A percentile compares a stretch with the other conserved stretches of the same genome.
phyloP scores from a whole-genome alignment of 2,329 filamentous ascomycete species.

The Ilyonectria destructans region DNA sequence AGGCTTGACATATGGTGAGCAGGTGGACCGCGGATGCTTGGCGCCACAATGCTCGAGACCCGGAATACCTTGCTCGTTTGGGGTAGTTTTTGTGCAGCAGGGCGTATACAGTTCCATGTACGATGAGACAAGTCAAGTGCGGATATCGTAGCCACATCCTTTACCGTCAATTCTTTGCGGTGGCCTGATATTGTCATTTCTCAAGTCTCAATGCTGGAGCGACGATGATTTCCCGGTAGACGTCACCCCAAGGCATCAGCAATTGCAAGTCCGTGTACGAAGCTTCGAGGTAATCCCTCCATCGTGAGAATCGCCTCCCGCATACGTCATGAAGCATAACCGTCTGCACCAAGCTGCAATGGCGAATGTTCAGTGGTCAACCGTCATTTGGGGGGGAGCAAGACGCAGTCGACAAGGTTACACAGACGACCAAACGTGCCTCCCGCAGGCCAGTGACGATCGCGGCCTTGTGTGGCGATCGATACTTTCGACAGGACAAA shows the following conservation, averaged over 20 bases:
- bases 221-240: background rate
- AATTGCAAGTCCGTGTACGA: slow-evolving; percentile 10
- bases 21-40: slow-evolving; percentile 5
- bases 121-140: background rate
- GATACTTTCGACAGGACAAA: slow-evolving; percentile 22
- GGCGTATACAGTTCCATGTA: background rate
- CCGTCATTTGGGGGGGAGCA: slow-evolving; percentile 14
- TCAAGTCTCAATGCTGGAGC: background rate
- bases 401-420: slow-evolving; percentile 23
- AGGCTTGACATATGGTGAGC: slow-evolving; percentile 1
- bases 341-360: slow-evolving; percentile 3
- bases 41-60: background rate
- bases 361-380: slow-evolving; percentile 14
- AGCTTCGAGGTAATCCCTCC: slow-evolving; percentile 15
- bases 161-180: background rate
- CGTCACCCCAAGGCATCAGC: slow-evolving; percentile 6
- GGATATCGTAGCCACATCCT: background rate
- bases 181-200: background rate
- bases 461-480: slow-evolving; percentile 28
- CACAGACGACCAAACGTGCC: slow-evolving; percentile 19
- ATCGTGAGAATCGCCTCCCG: background rate
- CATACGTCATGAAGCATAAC: slow-evolving; percentile 30
- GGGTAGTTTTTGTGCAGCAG: background rate
- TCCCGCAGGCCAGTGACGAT: slow-evolving; percentile 26
- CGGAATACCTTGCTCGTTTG: background rate